Base-by-base conservation (phyloP, 1,284 basidiomycete genomes). In the Macrocystidia cucumis region DNA sequence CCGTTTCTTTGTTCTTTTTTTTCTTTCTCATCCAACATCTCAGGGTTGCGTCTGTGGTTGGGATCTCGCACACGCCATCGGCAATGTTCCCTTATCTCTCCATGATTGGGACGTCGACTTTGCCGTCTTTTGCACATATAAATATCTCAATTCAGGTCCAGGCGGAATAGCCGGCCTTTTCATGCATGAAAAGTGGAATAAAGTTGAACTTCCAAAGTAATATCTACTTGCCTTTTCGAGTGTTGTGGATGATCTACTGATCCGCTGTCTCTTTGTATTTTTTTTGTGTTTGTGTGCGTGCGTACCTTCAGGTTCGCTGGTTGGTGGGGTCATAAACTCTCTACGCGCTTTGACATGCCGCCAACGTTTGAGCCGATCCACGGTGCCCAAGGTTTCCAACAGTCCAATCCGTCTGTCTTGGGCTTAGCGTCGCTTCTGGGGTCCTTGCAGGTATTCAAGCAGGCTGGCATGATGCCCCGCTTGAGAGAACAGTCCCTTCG, bases 91-190 rank as follows among this genome's bases (percentile, higher is more conserved):
- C 8, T 62, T 96, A 43, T 69, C 77, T 34, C 67, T 99, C 43
- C 90, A 97, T 57, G 84, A 91, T 43, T 98, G 96, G 95, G 68
- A 76, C 42, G 84, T 91, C 46, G 95, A 98, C 62, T 98, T 98
- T 58, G 95, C 93, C 1, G 91, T 91, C 12, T 97, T 92, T 91
- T 97, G 92, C 60, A 88, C 90, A 19, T 97, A 96, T 72, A 97
- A 97, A 67, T 99, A 98, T 60, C 76, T 97, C 37, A 98, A 96
- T 58, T 84, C 91, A 9, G 91, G 96, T 1, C 93, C 95, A 3
- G 93, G 95, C 9, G 91, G 85, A 9, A 95, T 98, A 37, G 96
- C 81, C n/a, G 96, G 93, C 4, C 63, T 92, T 34, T 96, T 83
- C 56, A 69, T 96, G 9, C 91, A 96, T 52, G 78, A 87, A 43